A percentile compares a stretch with the other conserved stretches of the same genome.
Conservation (phyloP, 2,329 filamentous ascomycete genomes). For the Alternaria infectoria region DNA sequence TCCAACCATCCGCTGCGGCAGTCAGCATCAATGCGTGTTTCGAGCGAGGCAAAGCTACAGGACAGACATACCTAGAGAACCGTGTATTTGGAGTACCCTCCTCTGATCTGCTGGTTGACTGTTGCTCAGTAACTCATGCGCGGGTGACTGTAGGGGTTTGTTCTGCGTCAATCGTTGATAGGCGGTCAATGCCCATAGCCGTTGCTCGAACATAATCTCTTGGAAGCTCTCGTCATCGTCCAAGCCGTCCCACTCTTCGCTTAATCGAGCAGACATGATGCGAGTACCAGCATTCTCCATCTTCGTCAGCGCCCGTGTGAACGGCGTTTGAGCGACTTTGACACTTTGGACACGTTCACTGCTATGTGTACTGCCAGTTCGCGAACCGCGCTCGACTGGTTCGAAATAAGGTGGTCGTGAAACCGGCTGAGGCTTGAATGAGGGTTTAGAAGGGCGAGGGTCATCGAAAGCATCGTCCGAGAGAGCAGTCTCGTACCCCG, state of each 20-base stretch:
- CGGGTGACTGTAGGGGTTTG: conserved; percentile 34
- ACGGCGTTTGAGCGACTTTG: conserved; percentile 26
- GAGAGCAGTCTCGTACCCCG: conserved; percentile 22
- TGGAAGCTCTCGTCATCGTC: conserved; percentile 35
- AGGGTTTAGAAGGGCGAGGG: conserved; percentile 16
- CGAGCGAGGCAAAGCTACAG: not conserved
- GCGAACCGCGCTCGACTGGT: conserved; percentile 25
- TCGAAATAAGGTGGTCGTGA: conserved; percentile 16
- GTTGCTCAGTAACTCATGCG: conserved; percentile 29
- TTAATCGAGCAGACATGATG: conserved; percentile 32
- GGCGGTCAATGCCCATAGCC: conserved; percentile 35
- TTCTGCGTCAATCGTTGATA: conserved; percentile 37
- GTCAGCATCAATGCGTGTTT: conserved; percentile 2
- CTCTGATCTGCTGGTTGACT: conserved; percentile 30
- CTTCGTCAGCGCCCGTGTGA: conserved; percentile 31
- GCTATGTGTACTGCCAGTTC: conserved; percentile 27
- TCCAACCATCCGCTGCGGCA: conserved; percentile 32
- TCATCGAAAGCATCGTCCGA: conserved; percentile 23
- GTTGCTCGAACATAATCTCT: conserved; percentile 35
- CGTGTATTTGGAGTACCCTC: conserved; percentile 32
- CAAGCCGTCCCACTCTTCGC: conserved; percentile 37
- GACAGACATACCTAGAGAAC: conserved; percentile 25
- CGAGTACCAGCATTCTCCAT: conserved; percentile 34
- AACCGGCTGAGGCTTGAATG: not conserved
- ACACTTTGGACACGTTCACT: conserved; percentile 17